phyloP scores from a whole-genome alignment of 169 alveolate genomes.

The Cryptosporidium viatorum region DNA sequence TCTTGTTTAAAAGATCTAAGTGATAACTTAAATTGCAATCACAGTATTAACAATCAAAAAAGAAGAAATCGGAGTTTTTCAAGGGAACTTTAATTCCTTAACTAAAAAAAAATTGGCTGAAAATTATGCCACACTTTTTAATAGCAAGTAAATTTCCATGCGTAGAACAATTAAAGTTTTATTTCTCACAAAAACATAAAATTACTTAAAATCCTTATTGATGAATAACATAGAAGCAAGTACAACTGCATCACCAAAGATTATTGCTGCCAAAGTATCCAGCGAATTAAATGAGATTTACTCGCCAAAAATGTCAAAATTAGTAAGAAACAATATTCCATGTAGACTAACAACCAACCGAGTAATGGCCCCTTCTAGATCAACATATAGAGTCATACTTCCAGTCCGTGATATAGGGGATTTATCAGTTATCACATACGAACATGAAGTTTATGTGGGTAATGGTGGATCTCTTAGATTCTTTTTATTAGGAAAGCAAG shows the following conservation, averaged over 20 bases:
- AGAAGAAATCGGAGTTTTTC: slow-evolving; percentile 36
- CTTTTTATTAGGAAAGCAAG: slow-evolving; percentile 63
- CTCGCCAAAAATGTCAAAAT: slow-evolving; percentile 18
- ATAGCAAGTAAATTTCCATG: neutral
- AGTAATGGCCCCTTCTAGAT: slow-evolving; percentile 43
- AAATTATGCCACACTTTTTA: slow-evolving; percentile 14
- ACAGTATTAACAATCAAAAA: neutral
- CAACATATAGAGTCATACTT: slow-evolving; percentile 49
- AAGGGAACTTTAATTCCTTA: neutral
- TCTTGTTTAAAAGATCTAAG: neutral
- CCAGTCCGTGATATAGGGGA: slow-evolving; percentile 75
- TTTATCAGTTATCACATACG: slow-evolving; percentile 45
- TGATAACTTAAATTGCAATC: neutral
- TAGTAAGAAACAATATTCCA: slow-evolving; percentile 1
- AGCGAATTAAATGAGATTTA: neutral
- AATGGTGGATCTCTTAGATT: slow-evolving; percentile 72
- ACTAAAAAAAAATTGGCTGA: neutral
- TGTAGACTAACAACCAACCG: slow-evolving; percentile 44
- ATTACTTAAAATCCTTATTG: neutral
- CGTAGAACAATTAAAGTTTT: neutral
- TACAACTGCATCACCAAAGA: slow-evolving; percentile 5
- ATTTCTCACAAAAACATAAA: neutral
- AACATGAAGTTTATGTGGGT: slow-evolving; percentile 57
- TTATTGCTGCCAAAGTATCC: neutral
- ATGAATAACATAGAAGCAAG: slow-evolving; percentile 1